Evolutionary conservation across 352 stramenopile species (phyloP).

Genomic region (Pythium sp.): DNA sequence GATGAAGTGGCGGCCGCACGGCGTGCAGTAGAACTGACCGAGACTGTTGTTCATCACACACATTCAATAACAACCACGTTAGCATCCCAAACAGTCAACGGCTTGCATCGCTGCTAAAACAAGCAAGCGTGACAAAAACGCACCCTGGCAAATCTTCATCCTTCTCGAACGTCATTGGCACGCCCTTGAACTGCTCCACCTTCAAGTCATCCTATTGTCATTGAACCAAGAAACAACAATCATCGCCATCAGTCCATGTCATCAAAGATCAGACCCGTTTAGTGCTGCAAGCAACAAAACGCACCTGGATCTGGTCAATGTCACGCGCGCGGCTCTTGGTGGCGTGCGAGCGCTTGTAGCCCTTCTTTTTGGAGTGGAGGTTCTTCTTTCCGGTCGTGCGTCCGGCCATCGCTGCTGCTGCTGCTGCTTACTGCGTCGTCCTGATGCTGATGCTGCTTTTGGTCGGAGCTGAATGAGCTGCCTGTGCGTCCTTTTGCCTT

Average conservation of each 20-base stretch:
- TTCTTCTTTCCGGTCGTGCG: conserved; percentile 60
- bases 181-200: conserved; percentile 55
- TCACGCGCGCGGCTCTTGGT: conserved; percentile 81
- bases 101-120: background rate
- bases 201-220: conserved; percentile 60
- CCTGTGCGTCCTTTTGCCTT: background rate
- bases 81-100: background rate
- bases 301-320: conserved; percentile 84
- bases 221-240: background rate
- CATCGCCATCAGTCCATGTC: background rate
- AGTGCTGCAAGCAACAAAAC: background rate
- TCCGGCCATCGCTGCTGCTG: conserved; percentile 32
- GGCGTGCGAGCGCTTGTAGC: conserved; percentile 81
- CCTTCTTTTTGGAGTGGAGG: conserved; percentile 82
- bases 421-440: conserved; percentile 19
- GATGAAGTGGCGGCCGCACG: conserved; percentile 84
- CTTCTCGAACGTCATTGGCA: conserved; percentile 63
- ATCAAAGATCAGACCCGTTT: background rate
- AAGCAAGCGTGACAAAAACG: conserved; percentile 10
- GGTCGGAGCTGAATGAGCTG: background rate
- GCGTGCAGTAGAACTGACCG: conserved; percentile 87
- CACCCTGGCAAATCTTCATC: conserved; percentile 85
- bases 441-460: conserved; percentile 12
- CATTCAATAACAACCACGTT: background rate
- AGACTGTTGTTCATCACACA: conserved; percentile 33